A percentile compares a stretch with the other conserved stretches of the same genome.
Evolutionary conservation across 2,329 filamentous ascomycete genomes (phyloP).

Genomic region (Ceratocystis cacaofunesta): DNA sequence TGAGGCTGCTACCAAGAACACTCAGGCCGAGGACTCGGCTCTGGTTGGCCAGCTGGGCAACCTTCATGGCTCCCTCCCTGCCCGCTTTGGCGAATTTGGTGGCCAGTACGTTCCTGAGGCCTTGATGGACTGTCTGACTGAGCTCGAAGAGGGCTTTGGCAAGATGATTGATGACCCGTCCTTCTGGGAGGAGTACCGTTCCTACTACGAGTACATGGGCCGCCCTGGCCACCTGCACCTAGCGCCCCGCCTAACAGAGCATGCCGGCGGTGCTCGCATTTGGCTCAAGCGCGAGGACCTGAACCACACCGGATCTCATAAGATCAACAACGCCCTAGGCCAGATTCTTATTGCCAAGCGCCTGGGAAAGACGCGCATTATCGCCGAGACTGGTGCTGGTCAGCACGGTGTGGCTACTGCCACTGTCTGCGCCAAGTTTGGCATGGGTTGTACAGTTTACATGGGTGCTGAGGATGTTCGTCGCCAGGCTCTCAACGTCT

Average conservation of each 20-base stretch:
- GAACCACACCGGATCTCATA: slow-evolving; percentile 95
- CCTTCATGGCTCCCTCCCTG: slow-evolving; percentile 64
- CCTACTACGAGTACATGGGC: slow-evolving; percentile 95
- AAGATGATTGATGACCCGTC: slow-evolving; percentile 69
- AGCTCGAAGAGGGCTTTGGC: slow-evolving; percentile 86
- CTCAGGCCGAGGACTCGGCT: slow-evolving; percentile 36
- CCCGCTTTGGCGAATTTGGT: slow-evolving; percentile 88
- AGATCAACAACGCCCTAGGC: slow-evolving; percentile 97
- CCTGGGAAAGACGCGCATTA: slow-evolving; percentile 90
- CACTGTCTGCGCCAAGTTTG: slow-evolving; percentile 94
- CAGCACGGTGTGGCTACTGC: slow-evolving; percentile 97
- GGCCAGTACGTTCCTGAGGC: slow-evolving; percentile 96
- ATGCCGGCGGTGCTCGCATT: slow-evolving; percentile 85
- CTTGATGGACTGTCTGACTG: slow-evolving; percentile 86
- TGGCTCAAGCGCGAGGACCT: slow-evolving; percentile 96
- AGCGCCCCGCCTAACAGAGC: slow-evolving; percentile 72
- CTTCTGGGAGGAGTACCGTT: slow-evolving; percentile 95
- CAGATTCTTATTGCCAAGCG: slow-evolving; percentile 76
- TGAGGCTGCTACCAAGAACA: slow-evolving; percentile 50
- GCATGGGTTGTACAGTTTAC: slow-evolving; percentile 94
- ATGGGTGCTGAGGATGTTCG: slow-evolving; percentile 93
- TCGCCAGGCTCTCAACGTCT: slow-evolving; percentile 91
- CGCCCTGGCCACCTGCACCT: slow-evolving; percentile 83
- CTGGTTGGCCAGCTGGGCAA: slow-evolving; percentile 75
- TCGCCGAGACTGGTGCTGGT: slow-evolving; percentile 92